Percentiles rank a stretch among this genome's conserved stretches.
Evolutionary conservation across 2,329 filamentous ascomycete species (phyloP).

Genomic region (Aspergillus sclerotialis): DNA sequence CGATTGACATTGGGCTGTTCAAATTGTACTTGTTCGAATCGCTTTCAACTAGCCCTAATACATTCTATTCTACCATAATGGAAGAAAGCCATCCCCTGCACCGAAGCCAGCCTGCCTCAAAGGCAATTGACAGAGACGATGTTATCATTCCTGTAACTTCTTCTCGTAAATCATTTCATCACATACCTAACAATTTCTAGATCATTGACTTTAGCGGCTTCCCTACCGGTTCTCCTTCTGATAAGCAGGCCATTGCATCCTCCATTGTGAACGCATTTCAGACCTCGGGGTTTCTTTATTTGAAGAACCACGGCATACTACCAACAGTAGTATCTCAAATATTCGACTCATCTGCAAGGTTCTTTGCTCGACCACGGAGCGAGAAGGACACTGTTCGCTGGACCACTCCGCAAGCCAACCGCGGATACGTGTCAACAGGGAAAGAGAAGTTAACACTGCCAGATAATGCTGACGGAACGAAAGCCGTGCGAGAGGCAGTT

Average conservation of each 20-base stretch:
- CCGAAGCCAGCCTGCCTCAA: slow-evolving; percentile 16
- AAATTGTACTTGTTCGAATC: too few relatives aligned
- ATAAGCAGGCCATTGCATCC: slow-evolving; percentile 60
- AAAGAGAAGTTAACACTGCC: slow-evolving; percentile 64
- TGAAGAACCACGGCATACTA: slow-evolving; percentile 70
- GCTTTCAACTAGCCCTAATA: background rate
- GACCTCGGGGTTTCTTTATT: slow-evolving; percentile 81
- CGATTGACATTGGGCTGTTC: too few relatives aligned
- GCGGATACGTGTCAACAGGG: slow-evolving; percentile 64
- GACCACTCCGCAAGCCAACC: slow-evolving; percentile 66
- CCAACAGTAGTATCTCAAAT: slow-evolving; percentile 51
- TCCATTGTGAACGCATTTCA: slow-evolving; percentile 76
- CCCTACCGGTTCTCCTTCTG: slow-evolving; percentile 52
- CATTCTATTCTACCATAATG: slow-evolving; percentile 6
- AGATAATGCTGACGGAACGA: slow-evolving; percentile 50
- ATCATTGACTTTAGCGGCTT: slow-evolving; percentile 74
- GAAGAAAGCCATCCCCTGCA: slow-evolving; percentile 13
- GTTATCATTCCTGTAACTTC: slow-evolving; percentile 35
- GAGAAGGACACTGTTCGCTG: slow-evolving; percentile 63
- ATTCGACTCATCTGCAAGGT: slow-evolving; percentile 62
- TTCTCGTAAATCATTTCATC: slow-evolving; percentile 1
- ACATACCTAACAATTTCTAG: slow-evolving; percentile 37
- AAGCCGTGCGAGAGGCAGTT: slow-evolving; percentile 47
- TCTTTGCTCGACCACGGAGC: slow-evolving; percentile 58
- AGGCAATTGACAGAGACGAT: slow-evolving; percentile 37